These are phyloP conservation scores for Arxiozyma telluris DNA, from an alignment of 1,139 yeast genomes.

Conservation along the genomic window DNA sequence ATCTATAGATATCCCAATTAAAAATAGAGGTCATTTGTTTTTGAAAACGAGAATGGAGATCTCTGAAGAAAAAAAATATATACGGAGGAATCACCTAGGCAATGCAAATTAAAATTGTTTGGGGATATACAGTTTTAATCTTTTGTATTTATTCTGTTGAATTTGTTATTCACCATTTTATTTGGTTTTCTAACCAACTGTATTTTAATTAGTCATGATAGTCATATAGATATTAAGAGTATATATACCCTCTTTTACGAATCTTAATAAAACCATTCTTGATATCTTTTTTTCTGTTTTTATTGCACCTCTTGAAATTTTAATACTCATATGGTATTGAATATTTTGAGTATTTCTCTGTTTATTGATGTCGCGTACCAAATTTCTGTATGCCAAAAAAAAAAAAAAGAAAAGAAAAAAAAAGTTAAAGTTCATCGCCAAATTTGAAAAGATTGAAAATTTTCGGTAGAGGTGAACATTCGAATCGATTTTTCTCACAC, in stretches of 20 bases:
- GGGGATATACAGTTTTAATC: background rate
- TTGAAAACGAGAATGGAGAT: conserved; percentile 30
- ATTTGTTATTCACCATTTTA: background rate
- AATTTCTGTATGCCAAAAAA: background rate
- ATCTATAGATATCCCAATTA: conserved; percentile 29
- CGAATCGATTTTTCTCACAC: background rate
- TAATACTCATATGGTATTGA: background rate
- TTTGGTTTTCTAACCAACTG: background rate
- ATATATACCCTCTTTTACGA: background rate
- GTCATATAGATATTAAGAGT: background rate
- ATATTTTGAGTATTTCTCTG: background rate
- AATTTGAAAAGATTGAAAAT: background rate
- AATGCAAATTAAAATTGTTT: background rate
- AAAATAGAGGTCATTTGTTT: conserved; percentile 19
- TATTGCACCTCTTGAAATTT: background rate
- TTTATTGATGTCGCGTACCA: background rate
- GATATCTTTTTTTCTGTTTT: background rate
- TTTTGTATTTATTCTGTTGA: background rate
- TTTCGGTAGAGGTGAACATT: background rate
- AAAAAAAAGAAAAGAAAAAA: background rate
- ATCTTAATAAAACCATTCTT: background rate
- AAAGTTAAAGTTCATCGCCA: conserved; percentile 2
- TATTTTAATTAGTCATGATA: background rate
- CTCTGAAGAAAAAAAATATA: conserved; percentile 26
- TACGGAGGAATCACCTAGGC: conserved; percentile 6